A percentile compares a stretch with the other conserved stretches of the same genome.
Conservation (phyloP, 768 basidiomycete genomes). For the Naematelia aurantialba region DNA sequence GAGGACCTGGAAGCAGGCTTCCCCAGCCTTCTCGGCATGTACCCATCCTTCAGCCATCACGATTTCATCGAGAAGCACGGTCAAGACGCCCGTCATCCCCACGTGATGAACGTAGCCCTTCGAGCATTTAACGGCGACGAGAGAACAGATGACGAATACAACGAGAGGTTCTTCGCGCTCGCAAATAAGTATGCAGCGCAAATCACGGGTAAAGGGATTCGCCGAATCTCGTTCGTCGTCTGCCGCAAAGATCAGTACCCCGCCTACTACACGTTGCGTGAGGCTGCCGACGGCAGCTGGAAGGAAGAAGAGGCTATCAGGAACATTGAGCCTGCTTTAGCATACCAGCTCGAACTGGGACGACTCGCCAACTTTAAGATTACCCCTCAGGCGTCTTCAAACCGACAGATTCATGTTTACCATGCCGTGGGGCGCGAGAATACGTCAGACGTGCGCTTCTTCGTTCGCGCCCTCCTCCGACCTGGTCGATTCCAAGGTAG, state of each 20-base stretch:
- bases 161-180: conserved; percentile 63
- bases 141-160: conserved; percentile 73
- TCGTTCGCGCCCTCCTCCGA: conserved; percentile 91
- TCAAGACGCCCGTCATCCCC: conserved; percentile 68
- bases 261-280: conserved; percentile 86
- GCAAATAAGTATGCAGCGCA: conserved; percentile 65
- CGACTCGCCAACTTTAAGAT: conserved; percentile 96
- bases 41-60: conserved; percentile 67
- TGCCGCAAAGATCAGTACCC: conserved; percentile 91
- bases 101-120: conserved; percentile 89
- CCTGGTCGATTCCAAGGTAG: conserved; percentile 87
- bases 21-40: conserved; percentile 64
- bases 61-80: conserved; percentile 77
- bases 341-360: conserved; percentile 94
- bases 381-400: conserved; percentile 91
- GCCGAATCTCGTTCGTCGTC: conserved; percentile 85
- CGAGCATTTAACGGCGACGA: conserved; percentile 75
- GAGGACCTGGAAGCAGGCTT: conserved; percentile 68
- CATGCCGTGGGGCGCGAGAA: conserved; percentile 93
- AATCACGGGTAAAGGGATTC: conserved; percentile 72
- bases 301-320: conserved; percentile 92
- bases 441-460: conserved; percentile 96
- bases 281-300: conserved; percentile 63
- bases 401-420: conserved; percentile 97
- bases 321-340: conserved; percentile 96